Base-by-base conservation (phyloP, 2,329 filamentous ascomycete genomes). In the Beauveria medogensis region DNA sequence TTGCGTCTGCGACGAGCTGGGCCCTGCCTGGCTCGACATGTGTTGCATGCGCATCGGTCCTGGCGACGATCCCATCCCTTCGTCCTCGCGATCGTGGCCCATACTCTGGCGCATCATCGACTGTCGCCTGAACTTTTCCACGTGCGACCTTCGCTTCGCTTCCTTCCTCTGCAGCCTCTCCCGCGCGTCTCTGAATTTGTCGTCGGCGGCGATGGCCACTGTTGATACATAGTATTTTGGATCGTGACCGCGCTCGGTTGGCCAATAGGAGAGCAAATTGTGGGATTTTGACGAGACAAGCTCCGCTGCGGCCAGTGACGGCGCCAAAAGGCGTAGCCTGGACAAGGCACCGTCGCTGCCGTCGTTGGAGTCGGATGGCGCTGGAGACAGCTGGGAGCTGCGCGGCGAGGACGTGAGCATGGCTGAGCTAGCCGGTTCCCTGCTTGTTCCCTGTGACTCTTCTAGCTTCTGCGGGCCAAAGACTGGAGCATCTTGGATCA, bases 171-270 rank as follows among this genome's bases (percentile, higher is more conserved):
- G 68, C 16, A 71, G 65, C 28, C 74, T 69, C 56, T 72, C 68
- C 58, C 71, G 70, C 10, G 71, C 72, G 4, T 67, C 68, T 10
- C 72, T 69, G 53, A 75, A 71, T 62, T 73, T 70, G 43, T 68
- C 72, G 3, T 73, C 73, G 8, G 68, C 71, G 6, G 72, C 74
- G 14, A 70, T 61, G 7, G 71, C 69, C 22, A 77, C 70, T 44
- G 73, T 76, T 18, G 76, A 77, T 3, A 75, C 62, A 59, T 78
- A 78, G 46, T 68, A 66, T 6, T 68, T 67, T 2, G 70, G 70
- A 20, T 69, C 67, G 3, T 71, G 65, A 20, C 74, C 76, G 8
- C 72, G 71, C 52, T 75, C 69, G 2, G 68, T 66, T 1, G 76
- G 76, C 76, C 76, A 78, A 63, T 71, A 71, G 5, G 72, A 68